Base-by-base conservation (phyloP, 225 moss, liverwort and hornwort genomes). In the Marchantia paleacea region DNA sequence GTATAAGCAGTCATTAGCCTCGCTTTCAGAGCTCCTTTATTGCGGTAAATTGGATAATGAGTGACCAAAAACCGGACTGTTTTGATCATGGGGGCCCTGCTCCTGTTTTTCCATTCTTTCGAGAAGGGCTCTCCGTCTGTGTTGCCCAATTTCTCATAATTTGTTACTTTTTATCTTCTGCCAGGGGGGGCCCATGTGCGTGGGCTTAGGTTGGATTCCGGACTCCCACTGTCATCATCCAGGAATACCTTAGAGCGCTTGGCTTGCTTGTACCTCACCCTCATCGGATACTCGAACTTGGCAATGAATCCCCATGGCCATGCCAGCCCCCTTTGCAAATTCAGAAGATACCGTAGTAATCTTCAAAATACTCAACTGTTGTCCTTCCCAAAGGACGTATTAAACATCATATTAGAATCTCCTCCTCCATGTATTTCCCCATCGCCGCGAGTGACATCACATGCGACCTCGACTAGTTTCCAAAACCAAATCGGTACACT, bases 311-410 rank as follows among this genome's bases (percentile, higher is more conserved):
- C 16, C 39, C 39, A 39, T 39, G n/a, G 39, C 39, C 39, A 39
- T 31, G 15, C 30, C 15, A 0, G 8, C 8, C 29, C 68, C 12
- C 22, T 25, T 72, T 72, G 72, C 52, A 72, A 9, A 72, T 49
- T 52, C n/a, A 51, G 9, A 72, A 52, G 51, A 72, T 72, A 51
- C 7, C 0, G 12, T 28, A 70, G 7, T 72, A 47, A 52, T 52
- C 7, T 52, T 72, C 51, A 72, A 74, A 50, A 55, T 29, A 50
- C n/a, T 51, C 6, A 53, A 53, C 55, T 55, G 55, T 74, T 74
- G 74, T 74, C 74, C 74, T 74, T 26, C 54, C 74, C 74, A 53
- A 73, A 73, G 53, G 73, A 12, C 73, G 49, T n/a, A 52, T 39
- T 51, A 22, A 18, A 52, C n/a, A 74, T 74, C 54, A 26, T 55